Evolutionary conservation across 1,139 yeast species (phyloP).

Genomic region (Hansenula lynferdii): DNA sequence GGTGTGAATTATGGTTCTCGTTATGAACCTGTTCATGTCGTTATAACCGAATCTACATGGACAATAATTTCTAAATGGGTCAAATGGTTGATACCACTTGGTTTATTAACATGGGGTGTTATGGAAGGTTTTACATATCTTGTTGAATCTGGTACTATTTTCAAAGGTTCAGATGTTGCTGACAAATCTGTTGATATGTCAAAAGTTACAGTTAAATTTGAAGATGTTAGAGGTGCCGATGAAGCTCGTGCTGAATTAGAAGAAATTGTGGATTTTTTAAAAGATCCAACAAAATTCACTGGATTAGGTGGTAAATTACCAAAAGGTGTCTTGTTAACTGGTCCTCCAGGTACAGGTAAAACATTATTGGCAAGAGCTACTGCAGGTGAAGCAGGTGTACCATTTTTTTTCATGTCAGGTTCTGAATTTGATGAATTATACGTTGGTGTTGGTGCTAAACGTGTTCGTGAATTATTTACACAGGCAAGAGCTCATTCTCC

Average conservation of each 20-base stretch:
- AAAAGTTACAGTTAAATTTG: constrained; percentile 82
- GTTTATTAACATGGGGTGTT: constrained; percentile 66
- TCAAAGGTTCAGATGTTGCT: constrained; percentile 70
- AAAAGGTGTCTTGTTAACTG: constrained; percentile 93
- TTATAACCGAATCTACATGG: constrained; percentile 79
- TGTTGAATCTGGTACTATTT: constrained; percentile 79
- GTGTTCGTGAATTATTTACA: constrained; percentile 88
- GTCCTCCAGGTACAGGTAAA: constrained; percentile 99
- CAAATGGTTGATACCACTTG: constrained; percentile 84
- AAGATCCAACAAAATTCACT: constrained; percentile 94
- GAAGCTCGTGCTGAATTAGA: constrained; percentile 97
- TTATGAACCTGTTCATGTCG: constrained; percentile 79
- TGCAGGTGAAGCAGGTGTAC: constrained; percentile 99
- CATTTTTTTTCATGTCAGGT: constrained; percentile 97
- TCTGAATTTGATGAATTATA: constrained; percentile 97
- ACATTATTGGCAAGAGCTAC: constrained; percentile 96
- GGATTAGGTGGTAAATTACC: constrained; percentile 97
- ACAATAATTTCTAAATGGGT: constrained; percentile 81
- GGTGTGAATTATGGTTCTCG: constrained; percentile 30
- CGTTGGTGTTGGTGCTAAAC: constrained; percentile 98
- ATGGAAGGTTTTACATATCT: constrained; percentile 71
- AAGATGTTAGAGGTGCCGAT: constrained; percentile 96
- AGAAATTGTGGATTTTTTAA: constrained; percentile 93
- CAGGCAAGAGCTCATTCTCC: constrained; percentile 97
- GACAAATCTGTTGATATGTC: constrained; percentile 80